Conservation (phyloP, 23 red algal genomes). For the Gracilaria vermiculophylla region DNA sequence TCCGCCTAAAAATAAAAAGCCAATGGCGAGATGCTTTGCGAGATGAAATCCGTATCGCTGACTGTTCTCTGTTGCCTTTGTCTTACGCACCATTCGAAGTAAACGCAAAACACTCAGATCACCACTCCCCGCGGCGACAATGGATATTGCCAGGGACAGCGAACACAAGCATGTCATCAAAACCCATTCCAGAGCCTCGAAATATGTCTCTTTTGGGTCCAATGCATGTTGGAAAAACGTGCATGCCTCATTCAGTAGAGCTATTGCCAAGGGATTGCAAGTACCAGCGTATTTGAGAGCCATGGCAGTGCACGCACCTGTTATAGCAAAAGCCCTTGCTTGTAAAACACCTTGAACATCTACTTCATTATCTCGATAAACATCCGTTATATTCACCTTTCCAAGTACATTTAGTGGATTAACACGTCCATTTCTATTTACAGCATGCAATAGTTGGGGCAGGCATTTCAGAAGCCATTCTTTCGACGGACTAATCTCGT, state of each 20-base stretch:
- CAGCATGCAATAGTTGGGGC: slow-evolving; percentile 51
- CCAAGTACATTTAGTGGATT: slow-evolving; percentile 45
- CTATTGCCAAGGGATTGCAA: slow-evolving; percentile 37
- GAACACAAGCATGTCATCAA: slow-evolving; percentile 62
- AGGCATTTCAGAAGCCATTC: slow-evolving; percentile 60
- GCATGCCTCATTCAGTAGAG: slow-evolving; percentile 27
- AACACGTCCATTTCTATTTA: not conserved
- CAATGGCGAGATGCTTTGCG: slow-evolving; percentile 79
- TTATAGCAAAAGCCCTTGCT: slow-evolving; percentile 66
- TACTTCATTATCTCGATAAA: slow-evolving; percentile 38
- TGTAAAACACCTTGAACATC: slow-evolving; percentile 57
- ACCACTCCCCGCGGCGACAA: slow-evolving; percentile 79
- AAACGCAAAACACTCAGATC: slow-evolving; percentile 60
- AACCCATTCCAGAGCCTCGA: slow-evolving; percentile 26
- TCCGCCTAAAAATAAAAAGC: slow-evolving; percentile 90
- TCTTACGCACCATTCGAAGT: slow-evolving; percentile 65
- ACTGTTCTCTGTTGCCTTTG: not conserved
- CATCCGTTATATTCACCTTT: slow-evolving; percentile 19
- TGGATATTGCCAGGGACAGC: slow-evolving; percentile 50
- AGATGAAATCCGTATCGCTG: slow-evolving; percentile 75
- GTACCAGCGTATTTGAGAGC: slow-evolving; percentile 82
- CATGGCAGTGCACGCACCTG: slow-evolving; percentile 63
- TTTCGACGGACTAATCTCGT: slow-evolving; percentile 52
- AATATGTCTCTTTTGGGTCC: not conserved
- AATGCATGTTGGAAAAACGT: slow-evolving; percentile 42